Evolutionary conservation across 345 rosid genomes (phyloP).

Genomic region (Turnera subulata): DNA sequence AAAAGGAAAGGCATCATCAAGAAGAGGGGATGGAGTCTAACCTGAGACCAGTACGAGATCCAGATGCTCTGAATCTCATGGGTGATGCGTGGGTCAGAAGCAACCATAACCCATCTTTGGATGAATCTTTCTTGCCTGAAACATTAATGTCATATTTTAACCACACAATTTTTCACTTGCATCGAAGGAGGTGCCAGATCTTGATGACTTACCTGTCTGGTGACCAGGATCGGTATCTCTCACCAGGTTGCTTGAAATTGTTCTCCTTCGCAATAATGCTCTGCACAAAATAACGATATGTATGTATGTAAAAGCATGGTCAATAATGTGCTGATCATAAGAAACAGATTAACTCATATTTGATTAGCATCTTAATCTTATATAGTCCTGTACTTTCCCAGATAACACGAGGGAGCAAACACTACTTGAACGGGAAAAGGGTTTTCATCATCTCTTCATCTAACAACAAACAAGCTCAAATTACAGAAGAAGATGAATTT

Average conservation of each 20-base stretch:
- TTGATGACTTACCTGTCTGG: conserved; percentile 60
- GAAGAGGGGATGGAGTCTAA: conserved; percentile 10
- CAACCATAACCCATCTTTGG: conserved; percentile 64
- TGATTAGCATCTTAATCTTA: no score
- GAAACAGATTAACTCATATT: no score
- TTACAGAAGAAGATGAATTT: no score
- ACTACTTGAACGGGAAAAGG: no score
- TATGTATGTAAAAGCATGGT: background rate
- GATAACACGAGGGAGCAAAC: no score
- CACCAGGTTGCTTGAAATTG: conserved; percentile 96
- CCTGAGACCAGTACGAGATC: conserved; percentile 89
- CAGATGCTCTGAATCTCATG: conserved; percentile 83
- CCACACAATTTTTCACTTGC: no score
- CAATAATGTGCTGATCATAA: no score
- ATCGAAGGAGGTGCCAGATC: background rate
- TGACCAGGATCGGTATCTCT: conserved; percentile 74
- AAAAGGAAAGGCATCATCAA: background rate
- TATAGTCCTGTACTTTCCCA: no score
- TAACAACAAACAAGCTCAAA: no score
- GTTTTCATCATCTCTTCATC: no score
- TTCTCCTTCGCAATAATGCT: conserved; percentile 76
- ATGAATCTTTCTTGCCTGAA: conserved; percentile 84
- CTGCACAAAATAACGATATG: conserved; percentile 41
- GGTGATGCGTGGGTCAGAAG: conserved; percentile 77
- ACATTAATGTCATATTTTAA: no score